These are phyloP conservation scores for Davidsoniella virescens DNA, from an alignment of 2,329 filamentous ascomycete species.

Conservation along the genomic window DNA sequence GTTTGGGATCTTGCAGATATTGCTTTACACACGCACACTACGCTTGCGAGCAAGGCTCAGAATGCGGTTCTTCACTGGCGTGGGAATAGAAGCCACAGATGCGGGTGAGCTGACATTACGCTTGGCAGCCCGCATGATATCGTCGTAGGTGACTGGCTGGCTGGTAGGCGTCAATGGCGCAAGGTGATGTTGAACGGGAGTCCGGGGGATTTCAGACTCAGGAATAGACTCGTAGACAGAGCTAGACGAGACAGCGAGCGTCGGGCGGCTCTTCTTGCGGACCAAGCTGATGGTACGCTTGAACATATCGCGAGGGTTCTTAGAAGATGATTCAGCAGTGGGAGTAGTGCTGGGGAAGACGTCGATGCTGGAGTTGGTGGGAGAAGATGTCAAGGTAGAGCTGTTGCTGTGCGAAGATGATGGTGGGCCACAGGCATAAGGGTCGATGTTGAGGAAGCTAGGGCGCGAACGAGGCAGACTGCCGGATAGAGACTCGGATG, in stretches of 20 bases:
- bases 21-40: constrained; percentile 6
- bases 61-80: constrained; percentile 13
- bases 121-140: constrained; percentile 29
- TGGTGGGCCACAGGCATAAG: constrained; percentile 27
- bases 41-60: constrained; percentile 10
- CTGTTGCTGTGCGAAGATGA: constrained; percentile 3
- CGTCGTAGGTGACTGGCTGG: constrained; percentile 29
- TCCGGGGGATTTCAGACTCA: constrained; percentile 16
- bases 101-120: constrained; percentile 22
- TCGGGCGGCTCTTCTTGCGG: constrained; percentile 37
- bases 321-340: constrained; percentile 17
- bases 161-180: constrained; percentile 14
- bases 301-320: constrained; percentile 22
- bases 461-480: constrained; percentile 19
- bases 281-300: constrained; percentile 38
- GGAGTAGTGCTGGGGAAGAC: constrained; percentile 22
- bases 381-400: neutral
- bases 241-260: constrained; percentile 20
- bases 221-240: constrained; percentile 23
- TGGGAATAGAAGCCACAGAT: constrained; percentile 14
- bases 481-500: constrained; percentile 13
- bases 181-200: constrained; percentile 1
- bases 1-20: neutral
- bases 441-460: constrained; percentile 37
- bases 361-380: constrained; percentile 11